Percentiles rank a stretch among this genome's conserved stretches.
These are phyloP conservation scores for Myrica gale DNA, from an alignment of 306 rosid genomes.

Conservation along the genomic window DNA sequence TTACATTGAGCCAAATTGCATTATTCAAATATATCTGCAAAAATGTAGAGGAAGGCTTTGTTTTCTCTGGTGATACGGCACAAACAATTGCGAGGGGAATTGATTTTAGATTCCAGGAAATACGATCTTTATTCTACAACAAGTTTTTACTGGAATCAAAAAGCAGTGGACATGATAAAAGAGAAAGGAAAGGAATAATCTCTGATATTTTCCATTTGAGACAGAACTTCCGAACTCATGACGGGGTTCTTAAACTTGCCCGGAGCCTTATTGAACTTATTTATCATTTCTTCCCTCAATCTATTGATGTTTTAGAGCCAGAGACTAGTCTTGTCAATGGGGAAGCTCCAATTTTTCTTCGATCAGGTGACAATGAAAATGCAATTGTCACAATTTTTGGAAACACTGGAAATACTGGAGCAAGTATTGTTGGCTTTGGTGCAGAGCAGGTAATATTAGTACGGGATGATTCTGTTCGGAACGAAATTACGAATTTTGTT, in stretches of 20 bases:
- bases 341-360: conserved; percentile 62
- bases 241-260: conserved; percentile 62
- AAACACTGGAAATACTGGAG: conserved; percentile 32
- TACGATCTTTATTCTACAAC: conserved; percentile 54
- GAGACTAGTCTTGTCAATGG: conserved; percentile 68
- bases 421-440: conserved; percentile 66
- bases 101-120: conserved; percentile 75
- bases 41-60: conserved; percentile 78
- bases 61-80: conserved; percentile 79
- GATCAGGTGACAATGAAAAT: conserved; percentile 48
- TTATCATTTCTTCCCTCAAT: conserved; percentile 63
- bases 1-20: conserved; percentile 74
- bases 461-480: conserved; percentile 54
- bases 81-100: conserved; percentile 83
- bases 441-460: conserved; percentile 80
- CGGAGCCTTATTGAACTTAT: conserved; percentile 66
- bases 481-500: conserved; percentile 39
- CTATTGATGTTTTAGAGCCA: conserved; percentile 60
- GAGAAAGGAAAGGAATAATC: conserved; percentile 39
- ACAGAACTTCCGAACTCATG: conserved; percentile 75
- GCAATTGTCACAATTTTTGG: conserved; percentile 70
- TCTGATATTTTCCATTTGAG: conserved; percentile 53
- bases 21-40: conserved; percentile 61
- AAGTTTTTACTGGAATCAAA: conserved; percentile 50
- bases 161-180: conserved; percentile 18